Percentiles rank a stretch among this genome's conserved stretches.
Conservation (phyloP, 1,284 basidiomycete species). For the Cryptococcus wingfieldii region DNA sequence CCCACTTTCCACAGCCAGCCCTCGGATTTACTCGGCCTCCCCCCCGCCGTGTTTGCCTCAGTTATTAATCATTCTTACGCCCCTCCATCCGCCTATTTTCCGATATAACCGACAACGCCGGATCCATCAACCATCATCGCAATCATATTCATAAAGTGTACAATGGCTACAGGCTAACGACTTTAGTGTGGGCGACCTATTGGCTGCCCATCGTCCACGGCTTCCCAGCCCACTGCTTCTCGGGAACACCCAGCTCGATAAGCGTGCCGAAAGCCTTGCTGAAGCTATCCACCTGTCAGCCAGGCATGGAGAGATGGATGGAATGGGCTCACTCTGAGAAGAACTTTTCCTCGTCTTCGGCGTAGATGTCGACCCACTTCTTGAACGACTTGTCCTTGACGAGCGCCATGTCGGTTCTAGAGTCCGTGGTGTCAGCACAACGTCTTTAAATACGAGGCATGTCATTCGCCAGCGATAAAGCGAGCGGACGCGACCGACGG, state of each 20-base stretch:
- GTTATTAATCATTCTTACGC: not conserved
- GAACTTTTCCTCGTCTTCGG: conserved; percentile 73
- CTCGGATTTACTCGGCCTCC: not conserved
- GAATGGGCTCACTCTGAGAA: conserved; percentile 72
- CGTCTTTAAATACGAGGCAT: not conserved
- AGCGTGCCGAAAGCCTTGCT: conserved; percentile 67
- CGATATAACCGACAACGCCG: no score
- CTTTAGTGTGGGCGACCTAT: not conserved
- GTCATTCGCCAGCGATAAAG: not conserved
- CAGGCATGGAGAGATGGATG: not conserved
- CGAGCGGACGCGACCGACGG: not conserved
- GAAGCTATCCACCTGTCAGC: conserved; percentile 58
- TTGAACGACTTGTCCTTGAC: conserved; percentile 83
- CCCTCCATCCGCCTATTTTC: not conserved
- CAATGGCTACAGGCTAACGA: not conserved
- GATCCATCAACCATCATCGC: no score
- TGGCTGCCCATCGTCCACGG: conserved; percentile 65
- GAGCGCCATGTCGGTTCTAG: conserved; percentile 70
- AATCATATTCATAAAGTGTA: not conserved
- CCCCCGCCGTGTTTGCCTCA: not conserved
- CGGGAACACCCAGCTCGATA: conserved; percentile 84
- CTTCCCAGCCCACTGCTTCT: conserved; percentile 67
- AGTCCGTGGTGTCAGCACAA: not conserved
- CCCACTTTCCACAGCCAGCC: no score
- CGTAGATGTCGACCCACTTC: conserved; percentile 77